Evolutionary conservation across 2,329 filamentous ascomycete species (phyloP), one percentile per base, ranked within the genome.

Genomic region (Mycosphaerelloides madeirae): DNA sequence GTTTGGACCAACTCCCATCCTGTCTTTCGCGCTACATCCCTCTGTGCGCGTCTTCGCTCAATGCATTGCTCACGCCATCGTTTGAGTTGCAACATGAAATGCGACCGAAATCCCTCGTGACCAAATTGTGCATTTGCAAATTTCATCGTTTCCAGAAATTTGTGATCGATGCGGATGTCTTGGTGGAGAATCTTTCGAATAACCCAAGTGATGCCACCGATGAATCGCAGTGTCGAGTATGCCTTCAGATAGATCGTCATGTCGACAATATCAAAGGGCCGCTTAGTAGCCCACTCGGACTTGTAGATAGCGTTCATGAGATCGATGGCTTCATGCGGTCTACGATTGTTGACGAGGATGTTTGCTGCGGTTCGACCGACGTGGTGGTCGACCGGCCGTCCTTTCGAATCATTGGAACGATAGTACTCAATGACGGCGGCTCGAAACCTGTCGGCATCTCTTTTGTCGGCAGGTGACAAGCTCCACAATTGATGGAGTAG

Each of bases 191-290:
- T 57, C 15, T 47, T 56, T 1, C 50, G 28, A 14, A 65, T 41
- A 3, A 56, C 52, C 60, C 59, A 64, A 28, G n/a, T 52, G 28
- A 28, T 2, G 20, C 12, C 19, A 48, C 14, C 31, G 54, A 39
- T 16, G 31, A 31, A 8, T 19, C 20, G 20, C 18, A 58, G 22
- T 8, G 45, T 47, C 15, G 44, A 48, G 43, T 61, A 65, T 25
- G 54, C 63, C 36, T 60, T 50, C 13, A 66, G 32, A 31, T 57
- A 61, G 13, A 65, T 56, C 2, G 57, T 59, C 56, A 65, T 58
- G 25, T 56, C 55, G 7, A 49, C 54, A 33, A 63, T 59, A 38
- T 62, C 55, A 15, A 64, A 43, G 1, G 56, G 52, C 8, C 44
- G 41, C 18, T 53, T 20, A 1, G 44, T 14, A 11, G 49, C 48